phyloP scores from a whole-genome alignment of 208 protist species.

The Acanthamoeba royreba region DNA sequence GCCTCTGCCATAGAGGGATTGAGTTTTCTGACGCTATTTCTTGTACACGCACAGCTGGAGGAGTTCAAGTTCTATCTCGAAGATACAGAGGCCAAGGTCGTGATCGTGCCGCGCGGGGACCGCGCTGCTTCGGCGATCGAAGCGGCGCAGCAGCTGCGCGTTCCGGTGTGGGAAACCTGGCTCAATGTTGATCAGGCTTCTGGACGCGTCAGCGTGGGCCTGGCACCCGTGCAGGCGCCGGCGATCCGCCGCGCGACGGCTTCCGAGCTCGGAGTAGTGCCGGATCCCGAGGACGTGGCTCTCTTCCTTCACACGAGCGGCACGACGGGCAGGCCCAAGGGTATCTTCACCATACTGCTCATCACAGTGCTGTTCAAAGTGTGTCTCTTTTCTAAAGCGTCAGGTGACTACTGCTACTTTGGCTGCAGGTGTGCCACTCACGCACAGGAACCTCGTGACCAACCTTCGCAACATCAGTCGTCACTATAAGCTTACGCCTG shows the following conservation, averaged over 20 bases:
- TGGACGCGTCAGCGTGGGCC: not conserved
- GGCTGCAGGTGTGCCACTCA: conserved; percentile 65
- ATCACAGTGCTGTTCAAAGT: no score
- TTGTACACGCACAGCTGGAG: not conserved
- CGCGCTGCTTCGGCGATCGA: not conserved
- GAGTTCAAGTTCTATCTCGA: conserved; percentile 69
- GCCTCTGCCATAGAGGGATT: no score
- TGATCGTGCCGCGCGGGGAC: conserved; percentile 50
- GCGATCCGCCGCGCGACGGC: not conserved
- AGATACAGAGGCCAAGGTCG: conserved; percentile 53
- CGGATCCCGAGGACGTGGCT: conserved; percentile 50
- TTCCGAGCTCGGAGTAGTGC: not conserved
- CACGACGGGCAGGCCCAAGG: conserved; percentile 73
- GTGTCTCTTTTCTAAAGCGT: no score
- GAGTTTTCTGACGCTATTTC: no score
- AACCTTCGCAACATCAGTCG: conserved; percentile 59
- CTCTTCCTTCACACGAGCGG: conserved; percentile 75
- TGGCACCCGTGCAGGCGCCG: not conserved
- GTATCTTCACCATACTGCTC: no score
- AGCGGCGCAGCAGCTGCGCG: not conserved
- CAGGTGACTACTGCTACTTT: no score
- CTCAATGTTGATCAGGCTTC: not conserved
- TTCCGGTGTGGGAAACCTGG: not conserved
- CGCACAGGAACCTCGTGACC: conserved; percentile 61
- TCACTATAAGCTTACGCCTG: conserved; percentile 35